Base-by-base conservation (phyloP, 1,139 yeast genomes). In the Zygotorulaspora mrakii region DNA sequence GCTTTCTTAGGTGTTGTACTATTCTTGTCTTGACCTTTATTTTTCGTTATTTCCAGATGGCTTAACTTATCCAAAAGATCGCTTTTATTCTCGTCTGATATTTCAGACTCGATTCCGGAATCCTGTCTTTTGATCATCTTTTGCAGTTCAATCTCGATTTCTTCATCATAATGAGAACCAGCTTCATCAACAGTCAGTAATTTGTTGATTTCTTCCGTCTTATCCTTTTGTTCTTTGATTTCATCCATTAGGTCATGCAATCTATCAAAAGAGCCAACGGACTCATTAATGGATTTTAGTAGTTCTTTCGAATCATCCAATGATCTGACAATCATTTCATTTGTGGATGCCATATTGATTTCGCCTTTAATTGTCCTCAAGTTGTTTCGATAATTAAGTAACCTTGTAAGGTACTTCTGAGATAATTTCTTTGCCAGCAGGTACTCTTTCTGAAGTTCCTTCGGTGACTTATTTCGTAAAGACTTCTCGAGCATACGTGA, bases 291-390 rank as follows among this genome's bases (percentile, higher is more conserved):
- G 6, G 50, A 42, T 34, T 49, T 54, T 20, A 66, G 46, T 4
- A 61, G 43, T 4, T 52, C 50, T 1, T 70, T 55, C 5, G 76
- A 69, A 3, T 57, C 57, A 11, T 59, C 53, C 35, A 75, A 50
- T 5, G 70, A 67, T n/a, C 62, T 59, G 24, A 67, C 55, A 4
- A 74, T 49, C 12, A 64, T 56, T 4, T 63, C 55, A 47, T 76
- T 76, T 2, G 71, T 62, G 10, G 67, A 62, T 1, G 79, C 71
- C 40, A 74, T 72, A 48, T 76, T 70, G 31, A 77, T 68, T 47
- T 74, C 74, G 30, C 57, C 52, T 24, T 73, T 51, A 0, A 76
- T 60, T 2, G 62, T 53, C 12, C 55, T 56, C 17, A 77, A 53
- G 37, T 74, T 74, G 26, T 55, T 58, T n/a, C 63, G 58, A 2